Evolutionary conservation across 1,284 basidiomycete species (phyloP).

Genomic region (Moniliophthora roreri): DNA sequence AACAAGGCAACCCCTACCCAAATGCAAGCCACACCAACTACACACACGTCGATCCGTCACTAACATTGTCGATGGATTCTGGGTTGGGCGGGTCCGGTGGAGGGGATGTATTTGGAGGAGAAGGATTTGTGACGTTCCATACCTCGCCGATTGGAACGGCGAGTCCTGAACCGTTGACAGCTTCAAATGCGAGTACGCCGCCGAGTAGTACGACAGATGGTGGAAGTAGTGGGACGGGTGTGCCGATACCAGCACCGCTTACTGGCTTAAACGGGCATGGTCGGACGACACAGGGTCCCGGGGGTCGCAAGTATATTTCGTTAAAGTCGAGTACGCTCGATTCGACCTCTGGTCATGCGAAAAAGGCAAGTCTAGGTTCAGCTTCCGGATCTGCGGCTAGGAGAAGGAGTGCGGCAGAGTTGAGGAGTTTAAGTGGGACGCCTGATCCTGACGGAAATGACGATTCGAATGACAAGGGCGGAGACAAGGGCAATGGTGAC

Average conservation of each 20-base stretch:
- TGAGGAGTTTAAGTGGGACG: constrained; percentile 53
- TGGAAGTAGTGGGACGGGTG: constrained; percentile 10
- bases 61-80: constrained; percentile 60
- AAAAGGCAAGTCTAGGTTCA: too few species aligned
- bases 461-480: constrained; percentile 34
- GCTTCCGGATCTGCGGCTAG: constrained; percentile 40
- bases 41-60: constrained; percentile 87
- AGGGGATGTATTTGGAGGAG: constrained; percentile 28
- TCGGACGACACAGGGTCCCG: constrained; percentile 21
- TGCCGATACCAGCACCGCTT: constrained; percentile 14
- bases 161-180: constrained; percentile 73
- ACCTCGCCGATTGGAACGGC: constrained; percentile 70
- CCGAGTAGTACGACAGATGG: constrained; percentile 55
- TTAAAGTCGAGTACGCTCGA: constrained; percentile 58
- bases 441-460: constrained; percentile 45
- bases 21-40: background rate
- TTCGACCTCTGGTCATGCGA: too few species aligned
- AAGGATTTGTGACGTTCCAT: constrained; percentile 53
- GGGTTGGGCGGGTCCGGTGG: constrained; percentile 23
- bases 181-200: constrained; percentile 68
- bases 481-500: constrained; percentile 62
- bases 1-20: background rate
- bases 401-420: constrained; percentile 41
- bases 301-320: constrained; percentile 55
- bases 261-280: background rate